Conservation (phyloP, 2,329 filamentous ascomycete genomes). For the Fusarium phyllophilum region DNA sequence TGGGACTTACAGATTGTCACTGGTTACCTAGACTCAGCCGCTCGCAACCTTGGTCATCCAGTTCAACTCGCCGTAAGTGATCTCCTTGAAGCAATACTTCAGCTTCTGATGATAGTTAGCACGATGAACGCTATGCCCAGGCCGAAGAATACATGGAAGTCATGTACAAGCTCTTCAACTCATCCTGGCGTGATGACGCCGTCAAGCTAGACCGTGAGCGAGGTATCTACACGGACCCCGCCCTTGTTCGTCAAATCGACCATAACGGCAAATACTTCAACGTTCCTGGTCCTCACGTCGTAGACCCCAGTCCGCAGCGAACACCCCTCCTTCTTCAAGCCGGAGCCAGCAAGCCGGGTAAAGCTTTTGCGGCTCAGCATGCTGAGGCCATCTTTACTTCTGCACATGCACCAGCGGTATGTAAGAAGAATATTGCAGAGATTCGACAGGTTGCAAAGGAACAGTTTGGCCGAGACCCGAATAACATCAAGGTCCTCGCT, state of each 20-base stretch:
- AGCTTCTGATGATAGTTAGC: slow-evolving; percentile 47
- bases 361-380: slow-evolving; percentile 74
- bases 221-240: slow-evolving; percentile 64
- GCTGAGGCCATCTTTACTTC: slow-evolving; percentile 78
- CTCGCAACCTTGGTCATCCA: slow-evolving; percentile 69
- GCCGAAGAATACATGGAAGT: slow-evolving; percentile 73
- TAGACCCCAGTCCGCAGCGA: slow-evolving; percentile 72
- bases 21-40: slow-evolving; percentile 75
- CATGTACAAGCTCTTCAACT: slow-evolving; percentile 74
- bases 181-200: slow-evolving; percentile 74
- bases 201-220: slow-evolving; percentile 67
- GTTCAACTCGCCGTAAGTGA: slow-evolving; percentile 56
- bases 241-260: slow-evolving; percentile 71
- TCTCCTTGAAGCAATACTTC: no score
- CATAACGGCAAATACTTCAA: slow-evolving; percentile 72
- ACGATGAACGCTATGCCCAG: slow-evolving; percentile 73
- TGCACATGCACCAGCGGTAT: slow-evolving; percentile 70
- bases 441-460: slow-evolving; percentile 66
- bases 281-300: slow-evolving; percentile 73
- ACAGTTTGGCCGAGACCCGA: slow-evolving; percentile 66
- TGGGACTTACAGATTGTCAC: slow-evolving; percentile 66
- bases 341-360: slow-evolving; percentile 73
- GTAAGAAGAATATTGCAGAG: slow-evolving; percentile 70
- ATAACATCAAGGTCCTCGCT: slow-evolving; percentile 73
- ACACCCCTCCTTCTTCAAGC: slow-evolving; percentile 77